Conservation (phyloP, 352 stramenopile species). For the Aphanomyces invadans region DNA sequence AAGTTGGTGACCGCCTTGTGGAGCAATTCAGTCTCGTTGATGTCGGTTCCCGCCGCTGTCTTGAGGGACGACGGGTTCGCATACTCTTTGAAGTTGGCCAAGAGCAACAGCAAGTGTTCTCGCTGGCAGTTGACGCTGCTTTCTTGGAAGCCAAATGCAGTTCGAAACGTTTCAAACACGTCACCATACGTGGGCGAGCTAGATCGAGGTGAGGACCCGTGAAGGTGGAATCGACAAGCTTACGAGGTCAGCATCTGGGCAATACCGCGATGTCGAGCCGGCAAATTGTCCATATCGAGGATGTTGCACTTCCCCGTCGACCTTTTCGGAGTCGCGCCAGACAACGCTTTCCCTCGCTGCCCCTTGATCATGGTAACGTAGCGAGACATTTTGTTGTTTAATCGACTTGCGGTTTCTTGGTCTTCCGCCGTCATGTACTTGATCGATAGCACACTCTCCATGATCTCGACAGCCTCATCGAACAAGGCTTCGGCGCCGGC, state of each 20-base stretch:
- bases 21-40: conserved; percentile 23
- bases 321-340: not conserved
- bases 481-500: conserved; percentile 28
- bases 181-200: conserved; percentile 20
- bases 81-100: conserved; percentile 19
- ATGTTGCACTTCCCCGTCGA: conserved; percentile 55
- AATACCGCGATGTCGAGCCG: conserved; percentile 22
- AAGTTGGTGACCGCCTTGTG: conserved; percentile 21
- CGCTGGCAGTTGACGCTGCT: conserved; percentile 18
- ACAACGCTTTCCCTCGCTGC: conserved; percentile 27
- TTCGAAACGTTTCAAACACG: conserved; percentile 16
- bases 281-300: conserved; percentile 54
- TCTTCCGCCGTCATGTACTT: conserved; percentile 32
- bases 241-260: not conserved
- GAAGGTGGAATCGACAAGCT: not conserved
- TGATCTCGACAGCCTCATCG: conserved; percentile 33
- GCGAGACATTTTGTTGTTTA: conserved; percentile 41
- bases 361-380: conserved; percentile 47
- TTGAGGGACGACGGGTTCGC: conserved; percentile 27
- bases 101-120: conserved; percentile 19
- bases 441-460: conserved; percentile 33
- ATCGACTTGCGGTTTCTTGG: conserved; percentile 28
- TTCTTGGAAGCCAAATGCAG: conserved; percentile 23
- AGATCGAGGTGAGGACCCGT: not conserved
- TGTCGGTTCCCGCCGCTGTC: not conserved